Percentiles rank a stretch among this genome's conserved stretches.
phyloP scores from a whole-genome alignment of 2,329 filamentous ascomycete species.

The Epichloe scottii region DNA sequence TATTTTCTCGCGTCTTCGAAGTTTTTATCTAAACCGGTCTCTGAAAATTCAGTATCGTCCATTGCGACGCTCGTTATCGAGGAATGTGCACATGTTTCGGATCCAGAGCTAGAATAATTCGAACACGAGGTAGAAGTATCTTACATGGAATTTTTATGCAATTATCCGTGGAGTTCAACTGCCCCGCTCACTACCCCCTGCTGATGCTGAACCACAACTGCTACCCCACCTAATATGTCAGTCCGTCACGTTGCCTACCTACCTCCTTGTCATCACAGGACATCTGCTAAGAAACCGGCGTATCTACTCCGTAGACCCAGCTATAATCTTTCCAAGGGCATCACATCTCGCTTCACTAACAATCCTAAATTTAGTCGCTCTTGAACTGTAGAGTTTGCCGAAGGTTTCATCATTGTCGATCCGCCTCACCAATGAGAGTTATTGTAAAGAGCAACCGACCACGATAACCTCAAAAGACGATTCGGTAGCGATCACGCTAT shows the following conservation, averaged over 20 bases:
- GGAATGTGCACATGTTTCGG: no score
- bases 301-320: no score
- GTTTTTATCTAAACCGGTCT: neutral
- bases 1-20: neutral
- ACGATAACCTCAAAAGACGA: neutral
- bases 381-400: neutral
- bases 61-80: no score
- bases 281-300: neutral
- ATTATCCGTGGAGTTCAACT: neutral
- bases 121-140: no score
- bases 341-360: neutral
- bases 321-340: neutral
- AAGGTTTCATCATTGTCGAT: neutral
- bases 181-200: no score
- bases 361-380: neutral
- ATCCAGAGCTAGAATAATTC: no score
- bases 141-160: no score
- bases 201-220: neutral
- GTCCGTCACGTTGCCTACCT: neutral
- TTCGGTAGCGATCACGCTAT: neutral
- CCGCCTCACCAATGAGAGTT: neutral
- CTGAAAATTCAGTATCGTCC: neutral
- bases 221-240: neutral
- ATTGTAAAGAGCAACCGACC: neutral
- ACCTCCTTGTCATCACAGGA: neutral